Base-by-base conservation (phyloP, 139 green algal species). In the Chlamydomonas schloesseri region DNA sequence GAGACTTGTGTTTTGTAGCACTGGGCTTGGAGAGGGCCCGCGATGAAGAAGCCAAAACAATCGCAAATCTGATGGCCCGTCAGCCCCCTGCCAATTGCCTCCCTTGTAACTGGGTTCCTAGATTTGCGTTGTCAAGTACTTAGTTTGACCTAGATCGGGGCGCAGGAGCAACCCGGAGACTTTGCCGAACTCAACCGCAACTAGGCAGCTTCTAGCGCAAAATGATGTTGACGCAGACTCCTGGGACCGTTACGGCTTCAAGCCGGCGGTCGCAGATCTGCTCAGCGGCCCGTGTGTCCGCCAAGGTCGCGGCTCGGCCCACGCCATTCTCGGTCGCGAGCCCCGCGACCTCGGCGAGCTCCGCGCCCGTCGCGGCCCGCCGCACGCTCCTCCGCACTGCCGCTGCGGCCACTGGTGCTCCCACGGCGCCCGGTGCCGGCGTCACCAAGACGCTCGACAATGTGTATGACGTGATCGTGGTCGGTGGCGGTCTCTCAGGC, bases 401-500 rank as follows among this genome's bases (percentile, higher is more conserved):
- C 37, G 65, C 67, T 85, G 65, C 79, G 6, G 79, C 67, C 29
- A 76, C 79, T 2, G 64, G 79, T 31, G 79, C 55, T 10, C 46
- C 79, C 1, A 57, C 79, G 0, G 47, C 79, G 0, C 9, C 79
- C 5, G 79, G 53, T 10, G 29, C 29, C 3, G 65, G 50, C n/a
- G 78, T 29, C 26, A 67, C 65, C 0, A 79, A 79, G 55, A 70
- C 79, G 8, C 37, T 79, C 5, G 81, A 87, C 69, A 50, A 87
- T 33, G 73, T 73, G 34, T 76, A 88, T 72, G 92, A 95, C 78
- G 82, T 87, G 34, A 82, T 95, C 3, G 88, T 95, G 34, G 92
- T 95, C 34, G 91, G 91, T 26, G 90, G 81, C 53, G 90, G 87
- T 15, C 74, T 91, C 9, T 94, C 92, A 21, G 92, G 92, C 29